Base-by-base conservation (phyloP, 2,329 filamentous ascomycete genomes). In the Alternaria arborescens region DNA sequence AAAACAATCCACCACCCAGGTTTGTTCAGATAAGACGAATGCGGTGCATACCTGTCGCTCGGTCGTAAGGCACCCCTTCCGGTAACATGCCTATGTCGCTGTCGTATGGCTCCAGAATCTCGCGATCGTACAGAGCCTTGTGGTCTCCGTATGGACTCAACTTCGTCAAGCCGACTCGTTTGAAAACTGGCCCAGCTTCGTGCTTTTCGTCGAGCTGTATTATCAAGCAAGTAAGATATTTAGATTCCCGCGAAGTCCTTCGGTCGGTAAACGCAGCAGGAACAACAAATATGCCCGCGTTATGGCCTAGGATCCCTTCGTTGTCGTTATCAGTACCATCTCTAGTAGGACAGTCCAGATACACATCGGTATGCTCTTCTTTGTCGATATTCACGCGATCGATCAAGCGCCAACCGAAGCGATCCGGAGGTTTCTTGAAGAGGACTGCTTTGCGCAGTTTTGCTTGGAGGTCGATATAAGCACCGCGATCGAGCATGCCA, bases 91-190 rank as follows among this genome's bases (percentile, higher is more conserved):
- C 42, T 12, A 34, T 30, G 32, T 62, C 60, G 24, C 50, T 52
- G 8, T 40, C 18, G 22, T 42, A 43, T 14, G 47, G 20, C 34
- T 58, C 46, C 34, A 62, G 32, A 26, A 62, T 58, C 20, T 55
- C 47, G 11, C 41, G 8, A 8, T 58, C 42, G 30, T 52, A 14
- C 16, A 57, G 24, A 38, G 61, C 40, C 22, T 48, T 52, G 30
- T 41, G 40, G 14, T 62, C 62, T 26, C 46, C 59, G 24, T 50
- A 62, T 24, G 44, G 34, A n/a, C 56, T 58, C 47, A 67, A 46
- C 38, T 60, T 65, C 12, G 55, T 64, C 8, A 67, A 42, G 5
- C 62, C 62, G 38, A 67, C 55, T 6, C 60, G 46, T 50, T 41
- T 54, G 30, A 61, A 67, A 12, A 52, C 51, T 3, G 42, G 28